Conservation (phyloP, 257 asterid genomes). For the Jaltomata sinuosa region DNA sequence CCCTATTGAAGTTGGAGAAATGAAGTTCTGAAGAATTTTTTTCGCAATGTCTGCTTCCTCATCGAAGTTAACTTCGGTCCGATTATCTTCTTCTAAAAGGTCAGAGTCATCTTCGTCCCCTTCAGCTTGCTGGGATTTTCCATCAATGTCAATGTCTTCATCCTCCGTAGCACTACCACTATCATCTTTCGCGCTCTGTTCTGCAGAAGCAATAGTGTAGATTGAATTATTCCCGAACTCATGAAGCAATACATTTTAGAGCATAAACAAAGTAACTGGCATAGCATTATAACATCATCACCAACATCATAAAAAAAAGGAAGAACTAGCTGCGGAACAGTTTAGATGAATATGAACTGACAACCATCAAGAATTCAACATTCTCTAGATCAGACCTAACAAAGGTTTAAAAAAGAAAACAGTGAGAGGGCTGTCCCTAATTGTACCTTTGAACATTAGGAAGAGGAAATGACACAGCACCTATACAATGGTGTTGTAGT, state of each 20-base stretch:
- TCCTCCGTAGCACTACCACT: slow-evolving; percentile 42
- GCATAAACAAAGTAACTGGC: background rate
- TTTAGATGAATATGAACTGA: background rate
- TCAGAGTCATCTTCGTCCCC: slow-evolving; percentile 26
- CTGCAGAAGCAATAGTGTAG: slow-evolving; percentile 39
- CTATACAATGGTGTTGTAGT: background rate
- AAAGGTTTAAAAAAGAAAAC: background rate
- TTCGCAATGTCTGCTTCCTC: slow-evolving; percentile 70
- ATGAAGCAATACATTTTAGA: background rate
- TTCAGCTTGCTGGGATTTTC: slow-evolving; percentile 22
- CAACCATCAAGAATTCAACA: background rate
- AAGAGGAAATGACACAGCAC: background rate
- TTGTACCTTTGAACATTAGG: background rate
- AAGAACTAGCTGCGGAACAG: background rate
- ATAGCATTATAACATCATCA: background rate
- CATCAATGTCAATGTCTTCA: slow-evolving; percentile 29
- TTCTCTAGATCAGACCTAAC: background rate
- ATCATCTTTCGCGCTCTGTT: slow-evolving; percentile 19
- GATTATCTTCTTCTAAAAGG: slow-evolving; percentile 26
- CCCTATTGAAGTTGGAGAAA: slow-evolving; percentile 36
- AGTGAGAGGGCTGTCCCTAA: background rate
- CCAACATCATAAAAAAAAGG: background rate
- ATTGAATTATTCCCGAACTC: background rate
- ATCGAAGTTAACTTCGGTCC: slow-evolving; percentile 42
- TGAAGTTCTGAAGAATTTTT: slow-evolving; percentile 55